Evolutionary conservation across 108 stramenopile species (phyloP).

Genomic region (Fragilaria crotonensis): DNA sequence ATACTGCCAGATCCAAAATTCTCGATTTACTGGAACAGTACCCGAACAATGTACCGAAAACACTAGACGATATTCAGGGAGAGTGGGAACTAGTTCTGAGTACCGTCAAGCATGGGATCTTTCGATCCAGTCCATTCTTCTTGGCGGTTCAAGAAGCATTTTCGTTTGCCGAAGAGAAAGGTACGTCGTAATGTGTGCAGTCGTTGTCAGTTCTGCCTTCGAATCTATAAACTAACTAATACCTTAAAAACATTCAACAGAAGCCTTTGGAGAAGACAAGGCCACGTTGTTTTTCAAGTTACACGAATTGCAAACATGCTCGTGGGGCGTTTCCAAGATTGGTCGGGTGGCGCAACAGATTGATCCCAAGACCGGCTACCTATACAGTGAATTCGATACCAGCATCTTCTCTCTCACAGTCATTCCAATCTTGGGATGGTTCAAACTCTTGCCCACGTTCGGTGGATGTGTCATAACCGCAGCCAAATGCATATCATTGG

Average conservation of each 20-base stretch:
- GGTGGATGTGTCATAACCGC: constrained; percentile 89
- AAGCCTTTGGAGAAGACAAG: constrained; percentile 72
- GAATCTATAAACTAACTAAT: no score
- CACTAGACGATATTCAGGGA: constrained; percentile 28
- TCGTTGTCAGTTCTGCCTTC: neutral
- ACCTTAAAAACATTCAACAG: constrained; percentile 9
- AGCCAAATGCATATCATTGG: constrained; percentile 41
- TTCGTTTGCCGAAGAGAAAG: constrained; percentile 5
- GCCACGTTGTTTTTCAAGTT: constrained; percentile 88
- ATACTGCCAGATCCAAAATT: constrained; percentile 49
- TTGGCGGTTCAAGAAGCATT: constrained; percentile 57
- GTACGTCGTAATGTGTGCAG: constrained; percentile 1
- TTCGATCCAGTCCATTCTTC: constrained; percentile 81
- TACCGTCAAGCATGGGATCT: constrained; percentile 82
- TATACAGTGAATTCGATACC: constrained; percentile 81
- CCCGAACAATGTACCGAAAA: constrained; percentile 8
- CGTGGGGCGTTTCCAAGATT: constrained; percentile 82
- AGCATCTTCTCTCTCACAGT: constrained; percentile 76
- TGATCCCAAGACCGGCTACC: constrained; percentile 38
- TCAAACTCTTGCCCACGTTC: constrained; percentile 89
- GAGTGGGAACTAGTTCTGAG: constrained; percentile 46
- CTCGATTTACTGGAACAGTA: constrained; percentile 33
- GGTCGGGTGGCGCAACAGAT: constrained; percentile 85
- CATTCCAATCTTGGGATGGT: constrained; percentile 89
- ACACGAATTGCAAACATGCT: constrained; percentile 91